Base-by-base conservation (phyloP, 768 basidiomycete species). In the Rossbeevera mucosa region DNA sequence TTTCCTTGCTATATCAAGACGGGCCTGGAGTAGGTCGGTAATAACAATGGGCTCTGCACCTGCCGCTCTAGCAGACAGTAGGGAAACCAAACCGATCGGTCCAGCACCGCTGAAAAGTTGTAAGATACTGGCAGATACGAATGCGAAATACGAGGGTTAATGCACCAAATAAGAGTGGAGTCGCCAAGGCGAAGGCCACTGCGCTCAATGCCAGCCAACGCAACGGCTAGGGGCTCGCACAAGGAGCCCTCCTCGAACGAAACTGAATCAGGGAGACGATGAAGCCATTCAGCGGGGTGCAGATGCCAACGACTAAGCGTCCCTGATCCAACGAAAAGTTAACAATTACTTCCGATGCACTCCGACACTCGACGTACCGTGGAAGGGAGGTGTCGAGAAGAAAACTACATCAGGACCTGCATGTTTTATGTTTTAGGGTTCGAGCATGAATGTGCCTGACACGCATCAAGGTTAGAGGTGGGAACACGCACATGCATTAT, bases 11-110 rank as follows among this genome's bases (percentile, higher is more conserved):
- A 86, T 85, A 58, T 84, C 82, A 12, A 86, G 72, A 20, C 84
- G 80, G 52, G 72, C 81, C 59, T 82, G 79, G 65, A 85, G 76
- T 44, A 86, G 71, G 61, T 86, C 84, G 12, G 84, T 86, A 33
- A 86, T 85, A 45, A 86, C 73, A 53, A 86, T 78, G 6, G 84
- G 84, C 51, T 85, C 82, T 14, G 83, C 85, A 7, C 84, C 84
- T 38, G 84, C 84, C 44, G 85, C 84, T 42, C 81, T 74, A 7
- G 83, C 81, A 46, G 83, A 80, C 26, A 86, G 74, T 18, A 86
- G 72, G 16, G 83, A 73, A 22, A 81, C 71, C 20, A 86, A 72
- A 16, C 84, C 84, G 49, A 86, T 86, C 3, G 85, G 84, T 16
- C 84, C 84, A 21, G 83, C 81, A 50, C 84, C 84, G 60, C 82